phyloP scores from a whole-genome alignment of 2,329 filamentous ascomycete species.

The Colletotrichum musae region DNA sequence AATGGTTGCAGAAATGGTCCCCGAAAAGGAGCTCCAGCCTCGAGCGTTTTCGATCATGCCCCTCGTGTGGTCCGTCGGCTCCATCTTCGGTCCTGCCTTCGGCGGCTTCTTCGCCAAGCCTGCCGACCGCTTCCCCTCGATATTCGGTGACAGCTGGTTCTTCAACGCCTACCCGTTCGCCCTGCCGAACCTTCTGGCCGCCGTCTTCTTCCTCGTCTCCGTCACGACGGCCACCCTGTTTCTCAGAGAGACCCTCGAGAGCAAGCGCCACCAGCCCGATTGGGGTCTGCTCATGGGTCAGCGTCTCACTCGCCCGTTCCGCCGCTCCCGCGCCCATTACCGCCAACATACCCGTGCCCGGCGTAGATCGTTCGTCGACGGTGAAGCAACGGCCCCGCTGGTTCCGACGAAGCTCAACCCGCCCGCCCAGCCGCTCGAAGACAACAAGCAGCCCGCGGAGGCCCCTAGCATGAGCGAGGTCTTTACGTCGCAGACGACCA shows the following conservation, averaged over 20 bases:
- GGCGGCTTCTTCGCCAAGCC: conserved; percentile 90
- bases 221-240: conserved; percentile 83
- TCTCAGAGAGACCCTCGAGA: conserved; percentile 86
- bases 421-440: conserved; percentile 43
- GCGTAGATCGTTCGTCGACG: conserved; percentile 66
- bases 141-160: conserved; percentile 78
- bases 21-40: conserved; percentile 87
- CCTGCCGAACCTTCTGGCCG: conserved; percentile 86
- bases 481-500: conserved; percentile 79
- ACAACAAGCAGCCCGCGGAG: conserved; percentile 33
- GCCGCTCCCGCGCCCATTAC: conserved; percentile 45
- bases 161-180: conserved; percentile 85
- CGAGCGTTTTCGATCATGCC: conserved; percentile 95
- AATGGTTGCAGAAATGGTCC: conserved; percentile 93
- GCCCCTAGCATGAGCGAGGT: conserved; percentile 70
- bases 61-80: conserved; percentile 87
- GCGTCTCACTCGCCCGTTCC: conserved; percentile 65
- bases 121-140: conserved; percentile 77
- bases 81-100: conserved; percentile 88
- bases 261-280: conserved; percentile 77
- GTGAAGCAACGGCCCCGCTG: conserved; percentile 70
- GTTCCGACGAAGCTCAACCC: conserved; percentile 55
- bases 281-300: conserved; percentile 83
- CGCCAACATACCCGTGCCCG: conserved; percentile 49
- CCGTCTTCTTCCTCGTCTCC: conserved; percentile 83